Base-by-base conservation (phyloP, 257 asterid species). In the Solanum neorickii region DNA sequence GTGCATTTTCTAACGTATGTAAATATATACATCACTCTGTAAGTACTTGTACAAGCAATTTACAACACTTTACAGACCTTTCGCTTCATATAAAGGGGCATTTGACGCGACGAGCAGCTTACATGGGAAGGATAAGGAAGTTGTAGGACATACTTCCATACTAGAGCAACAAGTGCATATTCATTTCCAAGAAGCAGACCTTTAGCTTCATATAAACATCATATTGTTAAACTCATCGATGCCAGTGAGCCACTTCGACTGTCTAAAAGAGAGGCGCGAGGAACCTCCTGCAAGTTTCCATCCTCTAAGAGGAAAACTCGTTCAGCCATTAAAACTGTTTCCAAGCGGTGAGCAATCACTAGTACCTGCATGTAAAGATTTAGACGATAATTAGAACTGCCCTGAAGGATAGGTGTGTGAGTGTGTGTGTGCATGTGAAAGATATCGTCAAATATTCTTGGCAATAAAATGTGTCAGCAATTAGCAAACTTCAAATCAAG, bases 281-380 rank as follows among this genome's bases (percentile, higher is more conserved):
- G 90, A 82, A 96, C 83, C 90, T 95, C 97, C 87, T 89, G 95
- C 90, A 95, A 91, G 89, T 89, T 90, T 83, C 99, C 97, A 33
- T 93, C 90, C 12, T 60, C 90, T 76, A 96, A 87, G 23, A 89
- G 90, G 90, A 93, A 91, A 76, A 96, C 90, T 86, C 96, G 92
- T 83, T 93, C 93, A 1, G 99, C 98, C 98, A 93, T 94, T 88
- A 92, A 91, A 82, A 95, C 94, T 2, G 99, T 96, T 89, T 96
- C 98, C 90, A 94, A 69, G 35, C 98, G 95, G 87, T 94, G 99
- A 7, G 99, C 98, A 88, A 96, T 95, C 70, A 94, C 95, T 88
- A 95, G 86, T 39, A 96, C 99, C 99, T 96, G 93, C 87, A 74
- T 31, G 27, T 23, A 62, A 74, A 31, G 44, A 82, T n/a, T n/a